Base-by-base conservation (phyloP, 345 rosid genomes). In the Pistacia vera region DNA sequence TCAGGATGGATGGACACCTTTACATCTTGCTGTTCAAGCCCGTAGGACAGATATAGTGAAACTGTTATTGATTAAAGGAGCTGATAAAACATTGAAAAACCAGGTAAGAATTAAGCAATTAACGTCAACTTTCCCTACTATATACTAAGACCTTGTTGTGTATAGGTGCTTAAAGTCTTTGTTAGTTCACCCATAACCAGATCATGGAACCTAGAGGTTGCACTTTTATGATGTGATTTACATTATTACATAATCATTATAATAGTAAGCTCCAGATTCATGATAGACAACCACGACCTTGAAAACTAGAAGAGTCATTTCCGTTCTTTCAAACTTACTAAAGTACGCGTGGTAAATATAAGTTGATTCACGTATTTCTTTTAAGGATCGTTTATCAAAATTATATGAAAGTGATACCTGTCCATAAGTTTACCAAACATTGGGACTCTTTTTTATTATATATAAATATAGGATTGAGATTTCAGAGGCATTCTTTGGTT, bases 1-100 rank as follows among this genome's bases (percentile, higher is more conserved):
- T 77, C 80, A 95, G 98, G 92, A 95, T 76, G 99, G 98, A 75
- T 95, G 99, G 99, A 86, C 98, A 49, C 98, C 99, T 12, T 77
- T 95, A 71, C 99, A 95, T 82, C 91, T 95, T 71, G 97, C 99
- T 63, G 97, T 93, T 81, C 98, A 88, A 86, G 87, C 88, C 61
- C 84, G 83, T 79, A 91, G 98, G 83, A 88, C 93, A 2, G 99
- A 95, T 77, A 70, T 88, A 12, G 90, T 92, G 80, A 93, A 87
- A 81, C 96, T 95, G 36, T 81, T 95, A 77, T 77, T 95, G 77
- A 84, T 90, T 49, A 95, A 90, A 90, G 90, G 97, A 61, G 99
- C 96, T 2, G 90, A 95, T 63, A 81, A 66, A 82, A 78, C 82
- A 41, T 76, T 90, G 73, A 93, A 84, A 77, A 92, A 86, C 86